Evolutionary conservation across 192 early-diverging fungal genomes (phyloP), one percentile per base, ranked within the genome.

Genomic region (Thamnidium elegans): DNA sequence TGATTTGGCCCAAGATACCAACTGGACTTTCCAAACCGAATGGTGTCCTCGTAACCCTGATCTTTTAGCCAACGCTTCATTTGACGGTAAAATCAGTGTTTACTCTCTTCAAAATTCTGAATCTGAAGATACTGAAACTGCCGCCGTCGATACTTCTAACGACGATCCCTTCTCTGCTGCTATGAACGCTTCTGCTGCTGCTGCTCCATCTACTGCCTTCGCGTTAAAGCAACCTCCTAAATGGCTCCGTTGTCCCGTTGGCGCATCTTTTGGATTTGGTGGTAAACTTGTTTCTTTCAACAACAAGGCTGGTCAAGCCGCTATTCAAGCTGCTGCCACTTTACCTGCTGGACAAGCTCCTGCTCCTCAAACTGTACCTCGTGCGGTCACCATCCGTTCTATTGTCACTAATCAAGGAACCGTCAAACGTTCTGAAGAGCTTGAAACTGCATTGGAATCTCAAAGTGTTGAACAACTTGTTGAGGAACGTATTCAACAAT

Each of bases 41-140:
- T 97, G 96, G 94, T 96, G 93, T 73, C 88, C 90, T 62, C 73
- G 87, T 50, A 98, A 99, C 72, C 97, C 97, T 17, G 94, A 99
- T 66, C 75, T 96, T 8, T 79, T 94, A 47, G 87, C 87, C 30
- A 87, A 90, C 30, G 87, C 94, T 7, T 93, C 92, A 5, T 99
- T 94, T 67, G 97, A 99, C 74, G 95, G 95, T n/a, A 86, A 87
- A 73, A 84, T 98, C 62, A 87, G 79, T 39, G 74, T 98, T n/a
- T 88, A 94, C 65, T 89, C 91, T 11, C 74, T 98, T 15, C 89
- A 85, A 75, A 76, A 79, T 1, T 69, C 79, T 47, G 71, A 78
- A 26, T 73, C 66, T 11, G 75, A 46, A 30, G 76, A 80, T 2
- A 59, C 61, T 20, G 48, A 63, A 4, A 30, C 58, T 34, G 31